A percentile compares a stretch with the other conserved stretches of the same genome.
These are phyloP conservation scores for Aureococcus anophagefferens DNA, from an alignment of 108 stramenopile species.

Conservation along the genomic window DNA sequence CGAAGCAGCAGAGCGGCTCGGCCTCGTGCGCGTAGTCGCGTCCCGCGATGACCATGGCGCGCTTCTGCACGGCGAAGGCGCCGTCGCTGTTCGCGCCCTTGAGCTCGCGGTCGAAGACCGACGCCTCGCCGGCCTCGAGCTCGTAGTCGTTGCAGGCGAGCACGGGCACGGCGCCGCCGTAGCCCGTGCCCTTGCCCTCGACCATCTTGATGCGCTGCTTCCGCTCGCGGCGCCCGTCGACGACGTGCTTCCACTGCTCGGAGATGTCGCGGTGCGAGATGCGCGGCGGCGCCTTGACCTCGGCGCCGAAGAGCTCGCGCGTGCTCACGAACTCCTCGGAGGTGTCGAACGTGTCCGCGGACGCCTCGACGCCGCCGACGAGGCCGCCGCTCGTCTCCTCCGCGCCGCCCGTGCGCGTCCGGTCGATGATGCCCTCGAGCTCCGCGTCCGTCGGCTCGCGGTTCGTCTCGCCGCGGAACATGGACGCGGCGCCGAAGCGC, in stretches of 20 bases:
- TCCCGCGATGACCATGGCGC: too few species aligned
- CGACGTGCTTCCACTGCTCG: constrained; percentile 14
- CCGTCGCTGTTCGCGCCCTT: constrained; percentile 16
- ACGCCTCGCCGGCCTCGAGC: constrained; percentile 46
- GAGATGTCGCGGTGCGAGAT: not conserved
- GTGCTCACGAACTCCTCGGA: constrained; percentile 37
- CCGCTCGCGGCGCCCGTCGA: constrained; percentile 30
- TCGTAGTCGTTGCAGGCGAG: constrained; percentile 53
- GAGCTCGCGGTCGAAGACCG: constrained; percentile 49
- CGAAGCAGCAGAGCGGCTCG: too few species aligned
- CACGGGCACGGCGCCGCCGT: constrained; percentile 44
- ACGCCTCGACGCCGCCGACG: constrained; percentile 25
- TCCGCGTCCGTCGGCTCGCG: constrained; percentile 55
- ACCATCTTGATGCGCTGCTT: constrained; percentile 45
- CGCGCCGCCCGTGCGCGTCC: too few species aligned
- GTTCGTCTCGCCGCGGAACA: constrained; percentile 17
- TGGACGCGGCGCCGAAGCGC: constrained; percentile 34
- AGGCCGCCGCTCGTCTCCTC: constrained; percentile 39
- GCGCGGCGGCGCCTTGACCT: constrained; percentile 26
- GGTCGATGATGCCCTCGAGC: constrained; percentile 63
- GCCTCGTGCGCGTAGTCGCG: too few species aligned
- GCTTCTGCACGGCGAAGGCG: too few species aligned
- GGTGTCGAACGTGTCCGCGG: constrained; percentile 44
- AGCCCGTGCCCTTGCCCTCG: constrained; percentile 32
- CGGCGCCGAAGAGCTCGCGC: constrained; percentile 38